A percentile compares a stretch with the other conserved stretches of the same genome.
These are phyloP conservation scores for Botrytis paeoniae DNA, from an alignment of 2,329 filamentous ascomycete genomes.

Conservation along the genomic window DNA sequence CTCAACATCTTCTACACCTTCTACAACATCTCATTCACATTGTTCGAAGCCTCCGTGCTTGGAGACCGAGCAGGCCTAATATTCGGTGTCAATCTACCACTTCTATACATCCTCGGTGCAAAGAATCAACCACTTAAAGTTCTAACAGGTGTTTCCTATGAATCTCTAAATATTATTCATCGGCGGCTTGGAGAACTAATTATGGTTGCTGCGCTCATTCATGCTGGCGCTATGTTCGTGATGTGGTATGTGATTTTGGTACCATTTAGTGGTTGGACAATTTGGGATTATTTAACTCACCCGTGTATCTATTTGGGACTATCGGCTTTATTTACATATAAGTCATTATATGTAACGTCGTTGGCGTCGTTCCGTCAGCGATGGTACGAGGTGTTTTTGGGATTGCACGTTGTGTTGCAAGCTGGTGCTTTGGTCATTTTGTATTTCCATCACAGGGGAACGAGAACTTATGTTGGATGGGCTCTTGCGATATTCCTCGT, in stretches of 20 bases:
- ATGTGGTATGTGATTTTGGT: constrained; percentile 53
- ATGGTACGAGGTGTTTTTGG: constrained; percentile 63
- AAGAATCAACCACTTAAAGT: constrained; percentile 63
- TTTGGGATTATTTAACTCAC: constrained; percentile 50
- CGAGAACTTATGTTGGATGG: constrained; percentile 50
- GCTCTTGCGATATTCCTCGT: constrained; percentile 36
- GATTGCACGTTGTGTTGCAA: constrained; percentile 56
- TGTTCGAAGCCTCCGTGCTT: constrained; percentile 54
- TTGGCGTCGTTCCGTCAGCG: constrained; percentile 56
- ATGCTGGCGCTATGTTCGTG: constrained; percentile 52
- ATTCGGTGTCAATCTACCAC: constrained; percentile 49
- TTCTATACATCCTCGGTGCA: constrained; percentile 61
- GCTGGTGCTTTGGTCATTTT: constrained; percentile 52
- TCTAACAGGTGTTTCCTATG: constrained; percentile 63
- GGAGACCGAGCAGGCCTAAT: constrained; percentile 35
- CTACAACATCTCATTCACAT: constrained; percentile 48
- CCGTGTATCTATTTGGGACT: constrained; percentile 54
- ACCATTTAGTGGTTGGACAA: constrained; percentile 48
- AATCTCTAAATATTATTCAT: constrained; percentile 64
- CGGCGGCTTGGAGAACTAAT: constrained; percentile 60
- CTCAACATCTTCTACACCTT: constrained; percentile 58
- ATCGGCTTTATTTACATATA: constrained; percentile 54
- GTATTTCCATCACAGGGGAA: constrained; percentile 56
- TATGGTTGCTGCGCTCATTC: constrained; percentile 57
- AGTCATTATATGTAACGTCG: constrained; percentile 60